These are phyloP conservation scores for Trifolium repens DNA, from an alignment of 306 rosid species.

Conservation along the genomic window DNA sequence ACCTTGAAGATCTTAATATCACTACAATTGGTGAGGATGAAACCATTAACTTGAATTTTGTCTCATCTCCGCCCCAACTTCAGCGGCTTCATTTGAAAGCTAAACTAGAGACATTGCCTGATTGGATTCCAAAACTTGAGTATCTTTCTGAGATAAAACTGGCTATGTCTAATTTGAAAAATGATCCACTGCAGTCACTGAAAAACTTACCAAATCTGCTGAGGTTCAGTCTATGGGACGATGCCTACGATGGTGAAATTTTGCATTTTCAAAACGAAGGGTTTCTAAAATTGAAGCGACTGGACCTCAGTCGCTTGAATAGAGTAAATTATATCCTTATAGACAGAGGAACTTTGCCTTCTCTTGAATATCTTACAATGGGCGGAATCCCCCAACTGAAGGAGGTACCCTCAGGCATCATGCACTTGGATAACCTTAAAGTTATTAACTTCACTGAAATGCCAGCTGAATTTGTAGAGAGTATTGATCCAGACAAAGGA, in stretches of 20 bases:
- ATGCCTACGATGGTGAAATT: not conserved
- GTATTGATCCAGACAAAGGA: constrained; percentile 4
- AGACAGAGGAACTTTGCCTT: constrained; percentile 1
- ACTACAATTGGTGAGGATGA: too few species aligned
- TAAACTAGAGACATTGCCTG: too few species aligned
- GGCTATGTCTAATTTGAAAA: too few species aligned
- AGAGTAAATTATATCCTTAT: not conserved
- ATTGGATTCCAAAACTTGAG: too few species aligned
- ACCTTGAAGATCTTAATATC: too few species aligned
- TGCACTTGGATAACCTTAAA: not conserved
- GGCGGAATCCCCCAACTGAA: not conserved
- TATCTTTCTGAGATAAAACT: too few species aligned
- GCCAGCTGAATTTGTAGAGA: not conserved
- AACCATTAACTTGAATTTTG: too few species aligned
- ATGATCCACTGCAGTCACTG: too few species aligned
- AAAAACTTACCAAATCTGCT: too few species aligned
- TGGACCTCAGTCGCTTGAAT: not conserved
- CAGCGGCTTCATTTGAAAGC: too few species aligned
- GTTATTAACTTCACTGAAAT: not conserved
- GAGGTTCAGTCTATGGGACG: not conserved
- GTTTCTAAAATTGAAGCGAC: not conserved
- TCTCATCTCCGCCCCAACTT: not conserved
- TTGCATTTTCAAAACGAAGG: constrained; percentile 11
- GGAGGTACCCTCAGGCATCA: constrained; percentile 5
- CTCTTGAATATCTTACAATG: not conserved